phyloP scores from a whole-genome alignment of 1,139 yeast genomes.

The Magnusiomyces paraingens region DNA sequence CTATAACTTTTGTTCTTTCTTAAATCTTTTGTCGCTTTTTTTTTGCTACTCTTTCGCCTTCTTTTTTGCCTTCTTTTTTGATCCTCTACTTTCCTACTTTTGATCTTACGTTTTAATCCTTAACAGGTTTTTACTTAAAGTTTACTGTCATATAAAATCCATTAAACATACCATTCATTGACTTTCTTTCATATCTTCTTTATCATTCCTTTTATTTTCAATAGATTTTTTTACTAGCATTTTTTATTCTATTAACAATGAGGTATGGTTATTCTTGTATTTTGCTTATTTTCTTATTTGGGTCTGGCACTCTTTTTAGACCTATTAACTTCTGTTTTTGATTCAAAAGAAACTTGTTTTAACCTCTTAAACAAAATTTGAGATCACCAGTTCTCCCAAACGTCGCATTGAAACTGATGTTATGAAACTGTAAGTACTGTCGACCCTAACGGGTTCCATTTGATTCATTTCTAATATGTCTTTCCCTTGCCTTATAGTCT shows the following conservation, averaged over 20 bases:
- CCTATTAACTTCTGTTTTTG: conserved; percentile 14
- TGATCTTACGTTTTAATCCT: too few species aligned
- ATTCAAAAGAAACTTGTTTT: conserved; percentile 30
- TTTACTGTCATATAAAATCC: too few species aligned
- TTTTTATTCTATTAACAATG: not conserved
- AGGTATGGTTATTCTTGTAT: not conserved
- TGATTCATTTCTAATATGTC: not conserved
- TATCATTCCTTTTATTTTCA: not conserved
- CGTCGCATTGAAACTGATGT: conserved; percentile 95
- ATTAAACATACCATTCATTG: too few species aligned
- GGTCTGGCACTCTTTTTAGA: not conserved
- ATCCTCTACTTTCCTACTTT: not conserved
- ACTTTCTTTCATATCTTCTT: not conserved
- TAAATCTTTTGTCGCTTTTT: too few species aligned
- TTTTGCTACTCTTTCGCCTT: not conserved
- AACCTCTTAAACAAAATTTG: conserved; percentile 9
- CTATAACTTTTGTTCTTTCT: too few species aligned
- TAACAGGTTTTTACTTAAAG: too few species aligned
- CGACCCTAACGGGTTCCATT: not conserved
- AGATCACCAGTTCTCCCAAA: conserved; percentile 52
- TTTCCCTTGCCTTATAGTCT: conserved; percentile 35
- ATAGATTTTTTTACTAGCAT: not conserved
- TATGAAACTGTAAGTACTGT: conserved; percentile 65
- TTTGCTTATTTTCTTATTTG: not conserved
- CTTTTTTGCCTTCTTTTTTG: not conserved